Conservation (phyloP, 1,284 basidiomycete species). For the Marasmius oreades region DNA sequence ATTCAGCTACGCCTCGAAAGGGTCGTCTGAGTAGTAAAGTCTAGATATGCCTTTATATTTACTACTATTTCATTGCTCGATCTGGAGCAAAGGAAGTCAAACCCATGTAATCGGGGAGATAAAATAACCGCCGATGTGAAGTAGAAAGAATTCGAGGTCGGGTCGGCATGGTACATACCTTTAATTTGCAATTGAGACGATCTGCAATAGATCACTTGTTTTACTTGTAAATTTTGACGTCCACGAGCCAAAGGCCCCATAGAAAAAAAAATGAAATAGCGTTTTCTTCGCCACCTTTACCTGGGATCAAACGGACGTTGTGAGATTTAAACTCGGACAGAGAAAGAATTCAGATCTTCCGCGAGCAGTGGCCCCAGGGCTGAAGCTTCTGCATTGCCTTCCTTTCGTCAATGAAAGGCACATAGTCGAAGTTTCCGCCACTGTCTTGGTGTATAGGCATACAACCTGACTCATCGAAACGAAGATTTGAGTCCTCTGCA, state of each 20-base stretch:
- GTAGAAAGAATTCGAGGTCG: constrained; percentile 10
- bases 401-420: neutral
- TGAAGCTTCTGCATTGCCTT: neutral
- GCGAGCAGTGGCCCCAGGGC: constrained; percentile 10
- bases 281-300: neutral
- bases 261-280: neutral
- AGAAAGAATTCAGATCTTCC: constrained; percentile 2
- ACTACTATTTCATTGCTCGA: neutral
- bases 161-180: constrained; percentile 8
- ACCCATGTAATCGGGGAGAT: constrained; percentile 1
- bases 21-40: neutral
- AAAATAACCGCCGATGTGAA: neutral
- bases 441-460: neutral
- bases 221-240: constrained; percentile 3
- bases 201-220: neutral
- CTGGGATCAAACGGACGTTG: neutral
- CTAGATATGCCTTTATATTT: neutral
- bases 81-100: neutral
- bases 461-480: neutral
- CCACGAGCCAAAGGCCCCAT: constrained; percentile 1
- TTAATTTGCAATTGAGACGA: neutral
- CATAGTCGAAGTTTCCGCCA: neutral
- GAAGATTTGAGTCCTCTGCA: neutral
- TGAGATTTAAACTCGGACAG: neutral
- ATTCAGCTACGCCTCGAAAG: neutral